phyloP scores from a whole-genome alignment of 306 rosid genomes.

The Acacia confusa region DNA sequence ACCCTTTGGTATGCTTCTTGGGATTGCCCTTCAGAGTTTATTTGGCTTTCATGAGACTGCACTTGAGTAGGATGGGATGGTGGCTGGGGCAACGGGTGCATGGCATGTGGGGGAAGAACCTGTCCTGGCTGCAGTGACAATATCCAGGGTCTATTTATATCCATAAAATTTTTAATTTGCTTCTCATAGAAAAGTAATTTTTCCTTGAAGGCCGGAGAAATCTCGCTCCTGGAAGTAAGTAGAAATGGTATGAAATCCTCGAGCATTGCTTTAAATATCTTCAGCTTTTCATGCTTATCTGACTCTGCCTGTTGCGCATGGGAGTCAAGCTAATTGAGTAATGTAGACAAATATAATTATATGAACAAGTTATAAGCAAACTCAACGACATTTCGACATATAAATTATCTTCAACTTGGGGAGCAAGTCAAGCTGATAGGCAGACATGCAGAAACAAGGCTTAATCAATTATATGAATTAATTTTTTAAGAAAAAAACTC shows the following conservation, averaged over 20 bases:
- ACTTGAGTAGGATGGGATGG: not conserved
- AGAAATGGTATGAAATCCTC: not conserved
- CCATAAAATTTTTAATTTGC: not conserved
- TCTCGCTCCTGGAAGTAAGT: not conserved
- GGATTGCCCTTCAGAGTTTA: not conserved
- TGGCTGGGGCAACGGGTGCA: not conserved
- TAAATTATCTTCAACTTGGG: not conserved
- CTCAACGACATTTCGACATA: not conserved
- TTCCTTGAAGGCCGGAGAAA: not conserved
- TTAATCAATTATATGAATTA: not conserved
- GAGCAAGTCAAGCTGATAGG: not conserved
- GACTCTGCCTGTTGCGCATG: not conserved
- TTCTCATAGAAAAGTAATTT: not conserved
- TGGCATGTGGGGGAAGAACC: not conserved
- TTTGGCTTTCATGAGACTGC: not conserved
- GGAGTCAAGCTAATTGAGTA: not conserved
- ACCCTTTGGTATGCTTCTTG: not conserved
- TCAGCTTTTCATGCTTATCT: not conserved
- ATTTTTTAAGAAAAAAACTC: not conserved
- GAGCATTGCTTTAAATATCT: not conserved
- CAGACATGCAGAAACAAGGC: not conserved
- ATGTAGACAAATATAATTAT: not conserved
- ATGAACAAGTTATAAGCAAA: not conserved
- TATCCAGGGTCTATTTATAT: not conserved
- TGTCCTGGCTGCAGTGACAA: not conserved